Base-by-base conservation (phyloP, 176 grass and related monocot species). In the Ensete ventricosum region DNA sequence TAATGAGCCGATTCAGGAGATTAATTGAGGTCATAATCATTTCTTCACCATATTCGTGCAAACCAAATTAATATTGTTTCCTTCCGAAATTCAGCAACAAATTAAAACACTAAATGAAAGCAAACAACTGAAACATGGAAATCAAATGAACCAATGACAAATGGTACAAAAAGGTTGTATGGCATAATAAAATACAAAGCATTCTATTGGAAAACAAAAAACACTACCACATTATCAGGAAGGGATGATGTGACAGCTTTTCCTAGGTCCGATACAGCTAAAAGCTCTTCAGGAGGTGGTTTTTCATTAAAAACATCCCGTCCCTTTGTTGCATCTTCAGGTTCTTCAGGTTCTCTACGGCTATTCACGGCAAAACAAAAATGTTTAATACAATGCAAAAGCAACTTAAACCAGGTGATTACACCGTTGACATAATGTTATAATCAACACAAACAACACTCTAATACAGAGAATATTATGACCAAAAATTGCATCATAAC, bases 231-330 rank as follows among this genome's bases (percentile, higher is more conserved):
- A 77, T 74, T 98, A 88, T 98, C 94, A 71, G 94, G 94, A 53
- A 98, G 87, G 67, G 94, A 98, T 73, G 94, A 91, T 16, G 88
- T 87, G 68, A 83, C 84, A 60, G 90, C 65, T 79, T 91, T 98
- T 64, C 94, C 94, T 76, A 93, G 83, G 57, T 98, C 94, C 85
- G 94, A 98, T 75, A 91, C 78, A 63, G 90, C 76, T 74, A 93
- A 93, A 87, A 98, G 94, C 82, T 98, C 94, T 87, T 98, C 90
- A 76, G 94, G 84, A 29, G 94, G 90, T 3, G 90, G 94, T 69
- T 98, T 98, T 79, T 98, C 90, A 74, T 98, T 98, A 79, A 98
- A 98, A 68, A 98, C 90, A 87, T 98, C 94, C 76, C 94, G 86
- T 74, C 94, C 90, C 82, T 98, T 98, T 3, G 94, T 98, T 80